Percentiles rank a stretch among this genome's conserved stretches.
Evolutionary conservation across 352 stramenopile genomes (phyloP).

Genomic region (Pythium sp.): DNA sequence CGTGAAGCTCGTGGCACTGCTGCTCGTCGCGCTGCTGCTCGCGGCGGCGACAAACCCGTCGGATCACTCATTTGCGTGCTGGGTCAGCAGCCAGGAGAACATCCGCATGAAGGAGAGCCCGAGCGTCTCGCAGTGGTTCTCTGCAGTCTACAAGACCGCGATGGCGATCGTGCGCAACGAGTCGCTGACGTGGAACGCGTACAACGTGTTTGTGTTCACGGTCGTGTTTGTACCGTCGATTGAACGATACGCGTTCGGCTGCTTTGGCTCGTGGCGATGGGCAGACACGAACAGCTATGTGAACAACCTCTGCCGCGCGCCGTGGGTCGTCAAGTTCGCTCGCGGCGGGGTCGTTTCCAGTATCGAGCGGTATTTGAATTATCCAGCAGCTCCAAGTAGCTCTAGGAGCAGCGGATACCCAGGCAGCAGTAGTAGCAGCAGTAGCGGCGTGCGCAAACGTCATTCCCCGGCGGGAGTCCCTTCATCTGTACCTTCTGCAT

Average conservation of each 20-base stretch:
- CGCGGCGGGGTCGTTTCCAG: constrained; percentile 47
- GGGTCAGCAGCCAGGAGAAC: constrained; percentile 62
- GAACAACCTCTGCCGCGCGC: constrained; percentile 40
- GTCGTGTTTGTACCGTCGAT: constrained; percentile 60
- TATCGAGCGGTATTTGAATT: constrained; percentile 46
- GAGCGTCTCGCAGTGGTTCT: constrained; percentile 64
- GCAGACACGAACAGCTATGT: constrained; percentile 49
- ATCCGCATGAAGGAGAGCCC: constrained; percentile 35
- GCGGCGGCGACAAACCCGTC: constrained; percentile 60
- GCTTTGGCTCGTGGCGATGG: constrained; percentile 73
- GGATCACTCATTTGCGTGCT: constrained; percentile 68
- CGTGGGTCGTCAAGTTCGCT: constrained; percentile 49
- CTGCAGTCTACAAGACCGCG: constrained; percentile 64
- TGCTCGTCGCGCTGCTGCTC: constrained; percentile 22
- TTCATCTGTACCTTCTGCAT: neutral
- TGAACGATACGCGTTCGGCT: constrained; percentile 64
- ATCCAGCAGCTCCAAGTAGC: constrained; percentile 1
- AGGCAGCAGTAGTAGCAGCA: neutral
- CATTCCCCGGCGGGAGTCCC: neutral
- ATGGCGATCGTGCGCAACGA: constrained; percentile 67
- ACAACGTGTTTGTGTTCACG: constrained; percentile 65
- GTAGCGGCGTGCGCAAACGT: neutral
- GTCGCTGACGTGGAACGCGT: constrained; percentile 50
- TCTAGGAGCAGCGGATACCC: neutral
- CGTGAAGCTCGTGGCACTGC: constrained; percentile 34